Percentiles rank a stretch among this genome's conserved stretches.
Evolutionary conservation across 2,329 filamentous ascomycete species (phyloP).

Genomic region (Cordyceps javanica): DNA sequence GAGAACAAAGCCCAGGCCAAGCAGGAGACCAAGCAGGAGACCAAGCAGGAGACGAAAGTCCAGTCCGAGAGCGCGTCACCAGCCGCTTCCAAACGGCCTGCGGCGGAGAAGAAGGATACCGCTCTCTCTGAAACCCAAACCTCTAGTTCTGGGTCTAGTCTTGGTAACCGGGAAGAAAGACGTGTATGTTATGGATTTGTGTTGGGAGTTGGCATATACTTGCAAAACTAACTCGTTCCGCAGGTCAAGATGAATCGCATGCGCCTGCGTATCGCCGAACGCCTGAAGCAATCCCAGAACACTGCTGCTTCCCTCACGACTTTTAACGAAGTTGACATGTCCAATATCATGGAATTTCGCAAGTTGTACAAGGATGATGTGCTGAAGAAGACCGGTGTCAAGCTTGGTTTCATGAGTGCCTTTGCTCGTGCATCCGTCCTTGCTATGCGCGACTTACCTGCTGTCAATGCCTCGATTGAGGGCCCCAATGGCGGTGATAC

Average conservation of each 20-base stretch:
- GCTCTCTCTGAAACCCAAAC: constrained; percentile 14
- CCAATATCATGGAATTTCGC: constrained; percentile 91
- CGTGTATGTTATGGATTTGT: constrained; percentile 53
- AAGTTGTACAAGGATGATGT: constrained; percentile 96
- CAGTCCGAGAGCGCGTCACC: constrained; percentile 17
- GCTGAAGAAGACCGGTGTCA: constrained; percentile 91
- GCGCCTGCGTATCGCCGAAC: constrained; percentile 94
- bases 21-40: constrained; percentile 20
- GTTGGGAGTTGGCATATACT: not conserved
- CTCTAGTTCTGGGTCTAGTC: constrained; percentile 26
- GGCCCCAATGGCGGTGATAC: constrained; percentile 92
- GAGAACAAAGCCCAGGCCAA: constrained; percentile 26
- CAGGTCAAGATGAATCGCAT: constrained; percentile 99
- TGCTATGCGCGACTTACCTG: constrained; percentile 91
- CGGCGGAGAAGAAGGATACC: constrained; percentile 22
- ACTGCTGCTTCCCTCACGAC: constrained; percentile 95
- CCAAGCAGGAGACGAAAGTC: constrained; percentile 27
- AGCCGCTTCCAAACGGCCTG: not conserved
- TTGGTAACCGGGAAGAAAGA: constrained; percentile 79
- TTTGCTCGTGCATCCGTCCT: constrained; percentile 86
- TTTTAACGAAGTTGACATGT: constrained; percentile 99
- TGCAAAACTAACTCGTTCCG: constrained; percentile 6
- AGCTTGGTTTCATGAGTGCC: constrained; percentile 99
- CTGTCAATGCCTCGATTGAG: constrained; percentile 94
- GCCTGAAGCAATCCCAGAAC: constrained; percentile 98